phyloP scores from a whole-genome alignment of 225 moss, liverwort and hornwort species.

The Polytrichum commune region DNA sequence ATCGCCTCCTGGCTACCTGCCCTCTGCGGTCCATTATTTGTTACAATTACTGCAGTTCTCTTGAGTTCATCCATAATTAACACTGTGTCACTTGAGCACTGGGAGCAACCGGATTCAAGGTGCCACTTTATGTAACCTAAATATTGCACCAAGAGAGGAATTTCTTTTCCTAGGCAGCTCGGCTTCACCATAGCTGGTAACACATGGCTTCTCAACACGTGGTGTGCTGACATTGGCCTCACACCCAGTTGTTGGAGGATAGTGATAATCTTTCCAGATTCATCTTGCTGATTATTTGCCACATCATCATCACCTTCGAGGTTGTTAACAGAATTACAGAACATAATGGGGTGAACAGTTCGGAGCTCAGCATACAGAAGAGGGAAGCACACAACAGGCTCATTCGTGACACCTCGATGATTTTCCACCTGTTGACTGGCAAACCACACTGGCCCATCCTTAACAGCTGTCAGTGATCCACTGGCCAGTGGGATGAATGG shows the following conservation, averaged over 20 bases:
- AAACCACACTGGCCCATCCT: conserved; percentile 83
- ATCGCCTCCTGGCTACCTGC: conserved; percentile 41
- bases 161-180: conserved; percentile 38
- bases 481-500: conserved; percentile 71
- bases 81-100: conserved; percentile 42
- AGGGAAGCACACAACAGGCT: conserved; percentile 46
- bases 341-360: conserved; percentile 56
- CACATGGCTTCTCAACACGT: conserved; percentile 81
- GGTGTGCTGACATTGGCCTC: conserved; percentile 73
- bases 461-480: conserved; percentile 51
- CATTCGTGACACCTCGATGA: conserved; percentile 33
- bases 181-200: conserved; percentile 62
- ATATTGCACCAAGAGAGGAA: conserved; percentile 66
- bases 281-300: conserved; percentile 2
- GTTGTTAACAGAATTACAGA: conserved; percentile 22
- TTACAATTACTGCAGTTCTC: conserved; percentile 60
- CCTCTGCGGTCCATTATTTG: conserved; percentile 59
- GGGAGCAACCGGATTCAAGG: conserved; percentile 63
- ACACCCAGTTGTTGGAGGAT: conserved; percentile 72
- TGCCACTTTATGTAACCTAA: conserved; percentile 73
- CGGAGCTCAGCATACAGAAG: conserved; percentile 70
- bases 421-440: conserved; percentile 38
- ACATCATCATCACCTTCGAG: conserved; percentile 18
- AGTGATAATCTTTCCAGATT: conserved; percentile 47
- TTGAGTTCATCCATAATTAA: conserved; percentile 45